These are phyloP conservation scores for Silene uniflora DNA, from an alignment of 148 eudicot species.

Conservation along the genomic window DNA sequence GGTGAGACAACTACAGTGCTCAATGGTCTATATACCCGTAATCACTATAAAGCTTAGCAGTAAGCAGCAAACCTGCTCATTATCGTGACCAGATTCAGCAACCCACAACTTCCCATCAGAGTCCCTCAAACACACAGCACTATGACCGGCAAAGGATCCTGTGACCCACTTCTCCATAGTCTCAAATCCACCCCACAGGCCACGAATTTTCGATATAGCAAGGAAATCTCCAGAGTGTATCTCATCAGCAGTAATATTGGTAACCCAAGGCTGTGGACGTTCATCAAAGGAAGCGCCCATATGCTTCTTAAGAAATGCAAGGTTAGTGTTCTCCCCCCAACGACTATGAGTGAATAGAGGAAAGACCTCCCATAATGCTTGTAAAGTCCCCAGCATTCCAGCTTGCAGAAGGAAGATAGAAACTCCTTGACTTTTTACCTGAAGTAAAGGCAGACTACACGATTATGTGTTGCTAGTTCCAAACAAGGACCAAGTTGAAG, in stretches of 20 bases:
- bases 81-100: conserved; percentile 95
- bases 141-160: conserved; percentile 96
- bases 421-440: conserved; percentile 85
- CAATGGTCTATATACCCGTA: too few relatives aligned
- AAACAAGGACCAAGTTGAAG: conserved; percentile 6
- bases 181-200: conserved; percentile 97
- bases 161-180: conserved; percentile 96
- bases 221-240: conserved; percentile 94
- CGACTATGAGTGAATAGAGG: conserved; percentile 81
- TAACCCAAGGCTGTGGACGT: conserved; percentile 90
- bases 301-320: conserved; percentile 74
- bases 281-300: conserved; percentile 79
- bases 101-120: conserved; percentile 92
- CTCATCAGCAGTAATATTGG: conserved; percentile 63
- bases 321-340: conserved; percentile 88
- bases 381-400: conserved; percentile 85
- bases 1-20: too few relatives aligned
- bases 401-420: conserved; percentile 94
- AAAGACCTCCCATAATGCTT: conserved; percentile 82
- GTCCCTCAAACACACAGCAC: conserved; percentile 87
- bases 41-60: neutral
- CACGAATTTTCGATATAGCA: conserved; percentile 89
- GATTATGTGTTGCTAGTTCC: neutral
- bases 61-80: conserved; percentile 55
- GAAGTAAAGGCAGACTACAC: conserved; percentile 15